A percentile compares a stretch with the other conserved stretches of the same genome.
Conservation (phyloP, 345 rosid genomes). For the Populus tremula region DNA sequence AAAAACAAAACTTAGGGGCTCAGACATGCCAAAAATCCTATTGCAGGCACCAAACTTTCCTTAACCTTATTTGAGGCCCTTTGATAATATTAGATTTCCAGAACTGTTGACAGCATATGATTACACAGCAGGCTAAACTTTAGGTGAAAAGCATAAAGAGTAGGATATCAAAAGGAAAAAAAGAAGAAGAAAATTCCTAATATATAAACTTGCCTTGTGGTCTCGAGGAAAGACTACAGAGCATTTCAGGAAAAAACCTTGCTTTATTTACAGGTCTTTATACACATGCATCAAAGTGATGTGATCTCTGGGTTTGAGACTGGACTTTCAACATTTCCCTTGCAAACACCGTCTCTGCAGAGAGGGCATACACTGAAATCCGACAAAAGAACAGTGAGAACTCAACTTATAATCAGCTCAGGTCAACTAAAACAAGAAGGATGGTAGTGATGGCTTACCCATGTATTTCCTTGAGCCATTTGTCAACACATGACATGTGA, state of each 20-base stretch:
- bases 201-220: neutral
- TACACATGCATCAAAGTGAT: neutral
- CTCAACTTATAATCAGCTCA: neutral
- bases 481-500: conserved; percentile 26
- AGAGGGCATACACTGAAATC: conserved; percentile 25
- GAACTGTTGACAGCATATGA: neutral
- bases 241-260: neutral
- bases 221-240: neutral
- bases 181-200: neutral
- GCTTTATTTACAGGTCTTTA: neutral
- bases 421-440: neutral
- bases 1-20: neutral
- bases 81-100: neutral
- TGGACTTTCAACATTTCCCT: conserved; percentile 12
- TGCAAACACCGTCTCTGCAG: conserved; percentile 29
- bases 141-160: neutral
- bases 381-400: neutral
- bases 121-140: neutral
- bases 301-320: conserved; percentile 3
- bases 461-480: conserved; percentile 29
- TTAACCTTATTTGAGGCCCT: neutral
- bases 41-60: neutral
- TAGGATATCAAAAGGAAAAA: neutral
- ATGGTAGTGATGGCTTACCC: conserved; percentile 5
- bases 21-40: neutral